A percentile compares a stretch with the other conserved stretches of the same genome.
These are phyloP conservation scores for Sistotremastrum niveocremeum DNA, from an alignment of 768 basidiomycete species.

Conservation along the genomic window DNA sequence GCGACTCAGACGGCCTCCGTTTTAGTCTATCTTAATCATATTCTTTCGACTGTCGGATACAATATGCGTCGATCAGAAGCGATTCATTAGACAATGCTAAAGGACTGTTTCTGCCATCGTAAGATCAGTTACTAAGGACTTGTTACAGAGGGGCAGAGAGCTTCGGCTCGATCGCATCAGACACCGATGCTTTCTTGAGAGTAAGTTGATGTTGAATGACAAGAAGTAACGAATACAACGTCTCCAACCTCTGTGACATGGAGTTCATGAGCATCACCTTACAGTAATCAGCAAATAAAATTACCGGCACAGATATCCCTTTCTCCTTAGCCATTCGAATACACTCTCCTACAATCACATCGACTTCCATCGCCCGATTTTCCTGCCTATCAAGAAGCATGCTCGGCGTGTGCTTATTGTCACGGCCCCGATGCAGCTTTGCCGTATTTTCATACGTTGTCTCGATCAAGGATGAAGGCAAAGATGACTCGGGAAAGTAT, in stretches of 20 bases:
- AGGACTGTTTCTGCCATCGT: too few relatives aligned
- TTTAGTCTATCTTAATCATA: too few relatives aligned
- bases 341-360: constrained; percentile 50
- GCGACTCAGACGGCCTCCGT: too few relatives aligned
- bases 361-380: constrained; percentile 49
- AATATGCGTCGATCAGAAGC: too few relatives aligned
- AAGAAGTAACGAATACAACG: constrained; percentile 41
- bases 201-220: constrained; percentile 52
- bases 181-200: constrained; percentile 12
- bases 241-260: constrained; percentile 38
- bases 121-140: too few relatives aligned
- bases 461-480: constrained; percentile 31
- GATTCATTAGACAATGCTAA: too few relatives aligned
- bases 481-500: constrained; percentile 28
- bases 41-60: too few relatives aligned
- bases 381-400: constrained; percentile 48
- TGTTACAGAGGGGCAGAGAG: neutral
- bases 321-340: constrained; percentile 35
- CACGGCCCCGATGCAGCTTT: constrained; percentile 25
- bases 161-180: neutral
- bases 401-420: constrained; percentile 37
- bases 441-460: constrained; percentile 26
- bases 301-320: constrained; percentile 36
- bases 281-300: constrained; percentile 10
- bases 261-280: neutral